phyloP scores from a whole-genome alignment of 768 basidiomycete genomes.

The Boletus vinaceobasis region DNA sequence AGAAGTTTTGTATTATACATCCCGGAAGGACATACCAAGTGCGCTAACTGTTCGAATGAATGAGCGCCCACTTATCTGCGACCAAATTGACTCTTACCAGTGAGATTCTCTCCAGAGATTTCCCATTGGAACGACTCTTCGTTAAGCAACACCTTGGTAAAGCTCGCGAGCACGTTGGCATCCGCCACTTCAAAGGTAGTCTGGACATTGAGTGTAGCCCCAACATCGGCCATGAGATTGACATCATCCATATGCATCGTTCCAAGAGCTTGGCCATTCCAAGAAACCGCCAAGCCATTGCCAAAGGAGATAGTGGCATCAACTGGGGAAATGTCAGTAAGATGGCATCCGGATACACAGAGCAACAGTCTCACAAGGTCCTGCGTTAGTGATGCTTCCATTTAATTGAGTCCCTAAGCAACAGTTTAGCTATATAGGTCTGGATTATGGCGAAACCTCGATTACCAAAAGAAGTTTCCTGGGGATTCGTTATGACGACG shows the following conservation, averaged over 20 bases:
- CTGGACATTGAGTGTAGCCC: slow-evolving; percentile 53
- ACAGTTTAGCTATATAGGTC: slow-evolving; percentile 1
- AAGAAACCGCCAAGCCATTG: slow-evolving; percentile 56
- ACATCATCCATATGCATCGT: slow-evolving; percentile 59
- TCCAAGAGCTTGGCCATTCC: slow-evolving; percentile 57
- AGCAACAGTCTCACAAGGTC: slow-evolving; percentile 54
- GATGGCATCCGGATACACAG: not conserved
- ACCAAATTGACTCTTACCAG: slow-evolving; percentile 36
- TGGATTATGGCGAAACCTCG: not conserved
- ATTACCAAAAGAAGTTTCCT: slow-evolving; percentile 55
- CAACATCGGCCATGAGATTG: slow-evolving; percentile 56
- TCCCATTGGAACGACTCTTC: slow-evolving; percentile 67
- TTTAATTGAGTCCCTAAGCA: slow-evolving; percentile 46
- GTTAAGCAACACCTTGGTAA: slow-evolving; percentile 64
- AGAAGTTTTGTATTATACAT: not conserved
- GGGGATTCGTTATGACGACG: slow-evolving; percentile 58
- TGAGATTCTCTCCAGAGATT: slow-evolving; percentile 62
- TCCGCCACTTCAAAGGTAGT: slow-evolving; percentile 58
- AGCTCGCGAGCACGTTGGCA: slow-evolving; percentile 54
- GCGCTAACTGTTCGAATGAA: slow-evolving; percentile 44
- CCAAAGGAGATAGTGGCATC: slow-evolving; percentile 68
- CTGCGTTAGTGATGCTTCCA: slow-evolving; percentile 65
- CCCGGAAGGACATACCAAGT: slow-evolving; percentile 41
- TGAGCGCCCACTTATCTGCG: not conserved
- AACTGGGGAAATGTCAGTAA: slow-evolving; percentile 35